Conservation (phyloP, 805 yeast species). For the Metschnikowia lochheadii region DNA sequence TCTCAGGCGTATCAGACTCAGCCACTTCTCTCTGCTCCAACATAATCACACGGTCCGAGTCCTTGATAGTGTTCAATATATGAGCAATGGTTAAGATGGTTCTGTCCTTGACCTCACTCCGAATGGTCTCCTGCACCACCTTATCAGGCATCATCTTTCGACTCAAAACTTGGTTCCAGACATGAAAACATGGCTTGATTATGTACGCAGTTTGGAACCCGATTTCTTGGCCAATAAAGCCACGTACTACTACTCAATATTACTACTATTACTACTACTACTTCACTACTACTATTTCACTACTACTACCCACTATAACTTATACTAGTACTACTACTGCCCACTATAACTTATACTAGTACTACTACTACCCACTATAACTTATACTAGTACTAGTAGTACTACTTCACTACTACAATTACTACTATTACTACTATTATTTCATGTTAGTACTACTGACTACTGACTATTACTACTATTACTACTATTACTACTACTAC, state of each 20-base stretch:
- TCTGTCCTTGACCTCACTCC: conserved; percentile 68
- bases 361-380: too few relatives aligned
- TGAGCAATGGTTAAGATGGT: conserved; percentile 85
- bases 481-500: too few relatives aligned
- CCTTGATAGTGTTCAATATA: conserved; percentile 77
- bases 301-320: too few relatives aligned
- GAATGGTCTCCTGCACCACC: conserved; percentile 71
- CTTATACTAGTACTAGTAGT: too few relatives aligned
- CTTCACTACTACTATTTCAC: too few relatives aligned
- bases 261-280: too few relatives aligned
- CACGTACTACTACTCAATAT: conserved; percentile 20
- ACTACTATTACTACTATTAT: too few relatives aligned
- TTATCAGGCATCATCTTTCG: conserved; percentile 39
- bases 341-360: too few relatives aligned
- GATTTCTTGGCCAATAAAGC: conserved; percentile 10
- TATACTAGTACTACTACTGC: too few relatives aligned
- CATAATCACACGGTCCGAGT: conserved; percentile 72
- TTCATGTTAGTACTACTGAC: too few relatives aligned
- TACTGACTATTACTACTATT: too few relatives aligned
- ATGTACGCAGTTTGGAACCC: conserved; percentile 12
- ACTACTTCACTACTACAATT: too few relatives aligned
- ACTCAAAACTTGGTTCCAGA: background rate
- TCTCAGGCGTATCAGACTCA: conserved; percentile 71
- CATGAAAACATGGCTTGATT: conserved; percentile 21
- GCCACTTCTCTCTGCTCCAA: conserved; percentile 71